These are phyloP conservation scores for Ophiostoma australiae DNA, from an alignment of 2,329 filamentous ascomycete species.

Conservation along the genomic window DNA sequence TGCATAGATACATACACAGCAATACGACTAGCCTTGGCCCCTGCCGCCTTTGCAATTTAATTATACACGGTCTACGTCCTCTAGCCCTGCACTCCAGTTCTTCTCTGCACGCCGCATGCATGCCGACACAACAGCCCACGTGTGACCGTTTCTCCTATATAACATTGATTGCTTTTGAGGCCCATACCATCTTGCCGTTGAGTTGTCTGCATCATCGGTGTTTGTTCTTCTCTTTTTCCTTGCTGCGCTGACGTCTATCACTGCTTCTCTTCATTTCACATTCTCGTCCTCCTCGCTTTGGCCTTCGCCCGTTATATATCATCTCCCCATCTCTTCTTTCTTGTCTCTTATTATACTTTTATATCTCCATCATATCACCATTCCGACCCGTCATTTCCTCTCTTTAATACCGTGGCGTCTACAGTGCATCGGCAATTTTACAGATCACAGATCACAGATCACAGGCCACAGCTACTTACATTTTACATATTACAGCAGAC, in stretches of 20 bases:
- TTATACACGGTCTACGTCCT: not conserved
- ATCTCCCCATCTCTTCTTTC: not conserved
- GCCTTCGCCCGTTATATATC: not conserved
- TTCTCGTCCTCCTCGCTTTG: not conserved
- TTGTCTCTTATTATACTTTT: not conserved
- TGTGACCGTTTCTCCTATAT: not conserved
- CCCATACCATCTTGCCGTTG: too few species aligned
- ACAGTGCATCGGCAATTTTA: not conserved
- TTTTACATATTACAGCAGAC: not conserved
- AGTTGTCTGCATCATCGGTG: too few species aligned
- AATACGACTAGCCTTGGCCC: not conserved
- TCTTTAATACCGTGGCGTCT: not conserved
- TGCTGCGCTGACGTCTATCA: not conserved
- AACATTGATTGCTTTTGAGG: too few species aligned
- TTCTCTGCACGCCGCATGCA: conserved; percentile 20
- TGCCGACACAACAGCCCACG: conserved; percentile 10
- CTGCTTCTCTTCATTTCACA: not conserved
- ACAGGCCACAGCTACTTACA: not conserved
- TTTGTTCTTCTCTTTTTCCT: too few species aligned
- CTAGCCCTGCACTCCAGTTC: not conserved
- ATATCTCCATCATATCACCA: not conserved
- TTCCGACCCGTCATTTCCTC: not conserved
- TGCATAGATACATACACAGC: too few species aligned
- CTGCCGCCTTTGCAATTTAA: not conserved
- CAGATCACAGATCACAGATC: not conserved